phyloP scores from a whole-genome alignment of 805 yeast genomes.

The Cyberlindnera nakhonratchasimensis region DNA sequence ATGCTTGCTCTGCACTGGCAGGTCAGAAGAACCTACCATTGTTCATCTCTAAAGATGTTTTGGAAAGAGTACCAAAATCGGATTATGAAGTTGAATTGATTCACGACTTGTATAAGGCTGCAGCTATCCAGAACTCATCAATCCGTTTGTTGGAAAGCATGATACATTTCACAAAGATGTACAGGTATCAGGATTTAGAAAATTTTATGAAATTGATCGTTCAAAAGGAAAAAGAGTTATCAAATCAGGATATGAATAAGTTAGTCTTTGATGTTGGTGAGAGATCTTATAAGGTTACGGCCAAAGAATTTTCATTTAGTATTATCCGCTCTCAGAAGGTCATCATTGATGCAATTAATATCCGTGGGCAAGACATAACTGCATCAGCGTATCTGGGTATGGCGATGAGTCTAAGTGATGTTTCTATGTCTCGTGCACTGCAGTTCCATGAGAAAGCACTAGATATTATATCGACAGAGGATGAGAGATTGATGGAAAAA shows the following conservation, averaged over 20 bases:
- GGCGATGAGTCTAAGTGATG: slow-evolving; percentile 10
- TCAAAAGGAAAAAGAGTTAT: slow-evolving; percentile 5
- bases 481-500: slow-evolving; percentile 8
- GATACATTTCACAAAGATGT: slow-evolving; percentile 17
- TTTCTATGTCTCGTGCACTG: slow-evolving; percentile 8
- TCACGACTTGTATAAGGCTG: slow-evolving; percentile 5
- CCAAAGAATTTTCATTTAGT: slow-evolving; percentile 12
- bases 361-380: neutral
- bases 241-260: slow-evolving; percentile 7
- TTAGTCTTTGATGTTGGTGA: slow-evolving; percentile 13
- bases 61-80: slow-evolving; percentile 32
- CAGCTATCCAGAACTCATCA: neutral
- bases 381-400: slow-evolving; percentile 15
- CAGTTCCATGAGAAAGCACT: slow-evolving; percentile 7
- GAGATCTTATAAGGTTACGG: slow-evolving; percentile 1
- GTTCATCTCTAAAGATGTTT: slow-evolving; percentile 37
- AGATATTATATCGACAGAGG: slow-evolving; percentile 1
- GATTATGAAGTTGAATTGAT: slow-evolving; percentile 16
- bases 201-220: slow-evolving; percentile 3
- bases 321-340: slow-evolving; percentile 12
- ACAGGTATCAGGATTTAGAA: slow-evolving; percentile 7
- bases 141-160: slow-evolving; percentile 7
- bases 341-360: slow-evolving; percentile 6
- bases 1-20: slow-evolving; percentile 33
- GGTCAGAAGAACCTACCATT: slow-evolving; percentile 35